Evolutionary conservation across 2,329 filamentous ascomycete genomes (phyloP).

Genomic region (Septoria linicola): DNA sequence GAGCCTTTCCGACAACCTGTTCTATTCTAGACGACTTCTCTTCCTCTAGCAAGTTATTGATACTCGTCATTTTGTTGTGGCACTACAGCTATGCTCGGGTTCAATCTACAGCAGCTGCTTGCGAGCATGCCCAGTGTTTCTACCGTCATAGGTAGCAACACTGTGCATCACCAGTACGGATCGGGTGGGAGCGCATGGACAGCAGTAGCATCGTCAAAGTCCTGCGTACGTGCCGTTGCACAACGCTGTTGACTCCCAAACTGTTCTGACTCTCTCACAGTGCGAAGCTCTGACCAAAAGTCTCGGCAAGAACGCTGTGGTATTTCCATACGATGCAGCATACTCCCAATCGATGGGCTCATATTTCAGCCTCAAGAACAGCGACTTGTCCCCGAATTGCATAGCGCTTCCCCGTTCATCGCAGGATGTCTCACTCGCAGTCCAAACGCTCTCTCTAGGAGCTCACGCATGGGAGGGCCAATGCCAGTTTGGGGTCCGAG

Average conservation of each 20-base stretch:
- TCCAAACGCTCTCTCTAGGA: conserved; percentile 12
- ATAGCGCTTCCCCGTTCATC: conserved; percentile 22
- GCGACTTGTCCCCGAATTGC: conserved; percentile 21
- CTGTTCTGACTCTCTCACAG: too few species aligned
- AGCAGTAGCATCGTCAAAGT: conserved; percentile 4
- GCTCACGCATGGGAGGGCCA: conserved; percentile 18
- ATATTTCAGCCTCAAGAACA: conserved; percentile 29
- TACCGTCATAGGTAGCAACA: background rate
- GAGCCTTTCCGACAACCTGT: too few species aligned
- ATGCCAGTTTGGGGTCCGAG: conserved; percentile 29
- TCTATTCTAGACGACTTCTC: too few species aligned
- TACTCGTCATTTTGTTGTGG: too few species aligned
- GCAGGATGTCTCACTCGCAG: conserved; percentile 23
- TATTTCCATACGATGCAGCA: conserved; percentile 11
- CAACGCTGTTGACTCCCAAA: too few species aligned
- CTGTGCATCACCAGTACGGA: background rate
- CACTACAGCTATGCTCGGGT: background rate
- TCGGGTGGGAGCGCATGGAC: background rate
- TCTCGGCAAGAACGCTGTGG: conserved; percentile 10
- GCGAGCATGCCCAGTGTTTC: conserved; percentile 2
- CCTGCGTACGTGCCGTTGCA: conserved; percentile 1
- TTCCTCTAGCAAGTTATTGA: too few species aligned
- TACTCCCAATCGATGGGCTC: conserved; percentile 26
- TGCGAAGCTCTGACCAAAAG: conserved; percentile 10
- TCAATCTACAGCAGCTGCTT: conserved; percentile 4